phyloP scores from a whole-genome alignment of 1,284 basidiomycete genomes.

The Ceratobasidium sp. region DNA sequence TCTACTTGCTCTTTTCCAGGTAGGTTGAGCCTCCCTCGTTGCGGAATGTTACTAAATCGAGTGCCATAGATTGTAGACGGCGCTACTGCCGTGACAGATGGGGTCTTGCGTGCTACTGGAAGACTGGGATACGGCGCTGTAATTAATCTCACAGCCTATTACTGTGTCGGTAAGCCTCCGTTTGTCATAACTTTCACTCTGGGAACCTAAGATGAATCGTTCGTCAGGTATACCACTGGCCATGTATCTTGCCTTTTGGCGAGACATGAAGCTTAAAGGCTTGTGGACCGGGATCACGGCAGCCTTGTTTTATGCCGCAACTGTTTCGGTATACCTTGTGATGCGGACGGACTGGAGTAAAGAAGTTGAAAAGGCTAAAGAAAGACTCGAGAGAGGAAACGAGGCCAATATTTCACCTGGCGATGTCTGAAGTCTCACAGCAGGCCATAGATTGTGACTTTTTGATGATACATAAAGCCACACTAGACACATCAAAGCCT shows the following conservation, averaged over 20 bases:
- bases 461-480: no score
- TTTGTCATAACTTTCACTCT: neutral
- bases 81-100: slow-evolving; percentile 42
- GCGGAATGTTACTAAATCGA: neutral
- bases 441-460: no score
- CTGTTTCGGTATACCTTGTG: slow-evolving; percentile 32
- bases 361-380: slow-evolving; percentile 30
- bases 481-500: no score
- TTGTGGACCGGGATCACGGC: slow-evolving; percentile 36
- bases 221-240: slow-evolving; percentile 31
- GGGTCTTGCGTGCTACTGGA: slow-evolving; percentile 46
- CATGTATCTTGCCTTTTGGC: slow-evolving; percentile 37
- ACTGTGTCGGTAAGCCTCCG: slow-evolving; percentile 46
- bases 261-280: slow-evolving; percentile 33
- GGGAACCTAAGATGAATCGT: neutral
- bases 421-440: no score
- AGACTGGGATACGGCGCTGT: slow-evolving; percentile 47
- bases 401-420: neutral
- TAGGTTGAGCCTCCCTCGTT: slow-evolving; percentile 57
- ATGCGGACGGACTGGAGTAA: slow-evolving; percentile 16
- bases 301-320: slow-evolving; percentile 33
- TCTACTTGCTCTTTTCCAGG: slow-evolving; percentile 81
- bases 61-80: slow-evolving; percentile 45
- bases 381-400: neutral
- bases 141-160: slow-evolving; percentile 48